Evolutionary conservation across 352 stramenopile genomes (phyloP), one percentile per base, ranked within the genome.

Genomic region (Thalassiosira livingstoniorum): DNA sequence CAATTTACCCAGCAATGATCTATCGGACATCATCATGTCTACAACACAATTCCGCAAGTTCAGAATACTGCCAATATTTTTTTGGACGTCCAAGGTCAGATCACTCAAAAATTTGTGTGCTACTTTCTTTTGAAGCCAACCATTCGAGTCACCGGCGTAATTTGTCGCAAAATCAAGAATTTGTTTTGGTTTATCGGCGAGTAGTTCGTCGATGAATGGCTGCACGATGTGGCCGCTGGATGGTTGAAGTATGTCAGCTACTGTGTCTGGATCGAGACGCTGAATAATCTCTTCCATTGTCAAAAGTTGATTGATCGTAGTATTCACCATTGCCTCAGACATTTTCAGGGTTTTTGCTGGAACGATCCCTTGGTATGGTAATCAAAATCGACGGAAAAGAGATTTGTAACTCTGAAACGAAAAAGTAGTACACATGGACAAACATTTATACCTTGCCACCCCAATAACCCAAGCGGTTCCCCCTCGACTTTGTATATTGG

Each of bases 301-400:
- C 35, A 91, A 58, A 1, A 94, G 75, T 68, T 97, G 94, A 5
- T 98, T 97, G 61, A 98, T 92, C 29, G 98, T 91, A 74, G 98
- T 95, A 23, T 95, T 96, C 34, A 97, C 97, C 95, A 99, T 98
- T 58, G 97, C 95, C 61, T 96, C 91, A 21, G 95, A 96, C 97
- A 99, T 99, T 78, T 98, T 97, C 75, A 97, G 95, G 35, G 95
- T 95, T 81, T 98, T 98, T 73, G 95, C 91, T 1, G 97, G 97
- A 18, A 99, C 96, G 57, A 99, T 98, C 23, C 97, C 96, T 83
- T n/a, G 23, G 45, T 55, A 23, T 27, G 45, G 7, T 10, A 11
- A 23, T 2, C 2, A 43, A 37, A 45, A 10, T 45, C 13, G 43
- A 42, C 5, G 32, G 11, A 2, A 42, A 37, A 27, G 2, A 5